These are phyloP conservation scores for Linderniella brevidens DNA, from an alignment of 257 asterid genomes.

Conservation along the genomic window DNA sequence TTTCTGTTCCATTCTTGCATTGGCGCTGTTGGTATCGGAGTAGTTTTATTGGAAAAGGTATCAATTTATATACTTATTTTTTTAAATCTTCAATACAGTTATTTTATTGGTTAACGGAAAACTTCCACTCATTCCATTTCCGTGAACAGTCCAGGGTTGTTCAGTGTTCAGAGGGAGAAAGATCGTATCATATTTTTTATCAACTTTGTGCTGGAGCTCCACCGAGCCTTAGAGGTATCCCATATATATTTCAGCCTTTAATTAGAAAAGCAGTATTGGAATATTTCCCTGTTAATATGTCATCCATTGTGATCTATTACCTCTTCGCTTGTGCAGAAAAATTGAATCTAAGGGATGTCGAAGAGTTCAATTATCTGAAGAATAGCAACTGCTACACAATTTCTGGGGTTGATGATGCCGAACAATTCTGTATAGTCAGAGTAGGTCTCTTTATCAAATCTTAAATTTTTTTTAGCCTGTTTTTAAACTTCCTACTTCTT, in stretches of 20 bases:
- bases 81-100: conserved; percentile 10
- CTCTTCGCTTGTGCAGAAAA: conserved; percentile 39
- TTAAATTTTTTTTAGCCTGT: conserved; percentile 2
- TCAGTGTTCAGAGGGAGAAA: conserved; percentile 88
- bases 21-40: conserved; percentile 13
- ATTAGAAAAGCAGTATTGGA: background rate
- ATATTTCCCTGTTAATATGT: background rate
- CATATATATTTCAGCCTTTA: background rate
- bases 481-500: background rate
- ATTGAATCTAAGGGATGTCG: conserved; percentile 48
- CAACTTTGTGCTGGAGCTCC: conserved; percentile 99
- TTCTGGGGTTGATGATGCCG: conserved; percentile 90
- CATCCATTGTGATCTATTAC: background rate
- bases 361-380: conserved; percentile 63
- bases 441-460: conserved; percentile 22
- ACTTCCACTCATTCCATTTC: conserved; percentile 15
- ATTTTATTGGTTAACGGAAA: background rate
- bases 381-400: conserved; percentile 74
- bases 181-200: conserved; percentile 95
- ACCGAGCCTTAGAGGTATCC: conserved; percentile 57
- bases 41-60: conserved; percentile 99
- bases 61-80: conserved; percentile 10
- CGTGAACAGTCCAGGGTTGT: conserved; percentile 88
- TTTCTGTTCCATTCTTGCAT: conserved; percentile 8
- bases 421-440: conserved; percentile 63